Base-by-base conservation (phyloP, 2,329 filamentous ascomycete species). In the Penicillium sp. region DNA sequence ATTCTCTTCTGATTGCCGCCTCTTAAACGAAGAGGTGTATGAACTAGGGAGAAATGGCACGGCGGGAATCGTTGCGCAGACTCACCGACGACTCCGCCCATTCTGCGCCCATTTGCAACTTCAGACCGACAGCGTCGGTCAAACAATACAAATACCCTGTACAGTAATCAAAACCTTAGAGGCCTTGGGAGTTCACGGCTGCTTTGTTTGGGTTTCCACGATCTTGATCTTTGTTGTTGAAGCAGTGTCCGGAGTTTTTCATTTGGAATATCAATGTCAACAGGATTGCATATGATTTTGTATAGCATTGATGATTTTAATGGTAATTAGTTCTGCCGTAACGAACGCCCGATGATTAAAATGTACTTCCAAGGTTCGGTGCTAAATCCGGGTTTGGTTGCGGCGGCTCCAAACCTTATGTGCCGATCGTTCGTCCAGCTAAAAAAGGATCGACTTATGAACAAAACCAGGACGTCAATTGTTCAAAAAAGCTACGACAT, bases 161-260 rank as follows among this genome's bases (percentile, higher is more conserved):
- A 56, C 36, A 54, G 44, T 50, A 46, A 53, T 52, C 20, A 41
- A 54, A 55, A 36, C n/a, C 39, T 49, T 60, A 56, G 55, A 58
- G 39, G 46, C 25, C 46, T 48, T 51, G 38, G 57, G 55, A 53
- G 53, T 56, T 55, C 18, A 38, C 14, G 42, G 51, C 27, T 50
- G 33, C 40, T 49, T 51, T 50, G 6, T 31, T 36, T 14, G 36
- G 20, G 31, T 33, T 55, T 46, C 6, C 45, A 38, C 28, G 18
- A 22, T 41, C 13, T 48, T 45, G 31, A 11, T 27, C n/a, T 13
- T 42, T 45, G 14, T 42, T 48, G 22, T 31, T 30, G 36, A 18
- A 18, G 31, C 9, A 41, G 36, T 35, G 11, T 28, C 22, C 46
- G 51, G 48, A 57, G 54, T 46, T 46, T 44, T 39, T 42, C 38